Evolutionary conservation across 371 early-diverging fungal genomes (phyloP), one percentile per base, ranked within the genome.

Genomic region (Nematocida sp.): DNA sequence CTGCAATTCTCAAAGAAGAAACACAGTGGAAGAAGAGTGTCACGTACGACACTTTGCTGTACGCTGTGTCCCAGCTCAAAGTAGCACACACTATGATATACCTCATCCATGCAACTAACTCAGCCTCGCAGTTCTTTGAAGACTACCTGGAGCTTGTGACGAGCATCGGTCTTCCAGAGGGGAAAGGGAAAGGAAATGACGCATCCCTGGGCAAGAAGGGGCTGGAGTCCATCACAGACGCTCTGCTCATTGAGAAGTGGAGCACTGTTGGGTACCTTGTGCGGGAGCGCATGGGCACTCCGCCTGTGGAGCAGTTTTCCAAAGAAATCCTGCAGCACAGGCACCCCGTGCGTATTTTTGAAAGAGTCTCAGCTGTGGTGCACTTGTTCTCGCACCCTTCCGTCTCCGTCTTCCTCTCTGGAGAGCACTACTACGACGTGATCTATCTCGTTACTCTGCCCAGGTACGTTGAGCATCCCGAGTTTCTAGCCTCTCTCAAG

Each of bases 391-490:
- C 36, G 8, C 36, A 40, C 32, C 62, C 74, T 17, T 23, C 62
- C 32, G 19, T 62, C 23, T 45, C 60, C 5, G 57, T 40, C 2
- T 46, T 70, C 15, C 25, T 70, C 2, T 29, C 27, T 8, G 60
- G 34, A 13, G 62, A 50, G 23, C 57, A 70, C 36, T 32, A 58
- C 0, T 60, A 58, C 38, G 74, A 70, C 31, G 45, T 31, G 2
- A 70, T 70, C 23, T 70, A 21, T 36, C 74, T 70, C 3, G 25
- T 67, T 5, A 70, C 74, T 25, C 62, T 70, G 36, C 74, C 74
- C 15, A 60, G 8, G 34, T 70, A 57, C 40, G 74, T 60, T 0
- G 8, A 17, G 17, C 21, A 57, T 32, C 23, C 64, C 13, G 15
- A 50, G n/a, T 70, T 70, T 29, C 36, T 38, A 2, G 17, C 4